Evolutionary conservation across 352 stramenopile genomes (phyloP), one percentile per base, ranked within the genome.

Genomic region (Phytophthora foliorum): DNA sequence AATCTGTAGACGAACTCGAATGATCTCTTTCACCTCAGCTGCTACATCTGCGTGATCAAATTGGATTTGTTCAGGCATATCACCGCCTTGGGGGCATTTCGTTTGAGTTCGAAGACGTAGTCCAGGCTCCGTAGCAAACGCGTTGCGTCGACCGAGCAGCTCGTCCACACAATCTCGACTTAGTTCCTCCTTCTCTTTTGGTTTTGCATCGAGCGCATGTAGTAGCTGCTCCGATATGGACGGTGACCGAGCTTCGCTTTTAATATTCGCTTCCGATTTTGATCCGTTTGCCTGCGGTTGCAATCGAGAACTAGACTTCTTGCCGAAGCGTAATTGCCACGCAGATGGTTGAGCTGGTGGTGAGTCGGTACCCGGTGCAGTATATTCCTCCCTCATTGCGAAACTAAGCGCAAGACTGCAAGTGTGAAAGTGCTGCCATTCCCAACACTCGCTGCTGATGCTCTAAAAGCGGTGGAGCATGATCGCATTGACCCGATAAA

Each of bases 311-410:
- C 36, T 14, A n/a, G 67, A 60, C n/a, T 75, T 75, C 32, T 81
- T 81, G 7, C 84, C 75, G 24, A 92, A 92, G 42, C 78, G 81
- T 17, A 86, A 58, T 69, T 89, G 80, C 84, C 84, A 92, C 24
- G 72, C 58, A 17, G 84, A 92, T 24, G 73, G 78, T 54, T 67
- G 54, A 24, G 34, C 16, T 54, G 77, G 58, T 13, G 80, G 79
- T 31, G 77, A 77, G 24, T 71, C 49, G 17, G 46, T 54, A 51
- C 32, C 17, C 17, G 21, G 38, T 24, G 44, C 27, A 55, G 39
- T 58, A 59, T 44, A 44, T 52, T 59, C 39, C 24, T 56, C 55
- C 36, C 10, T 44, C 69, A 69, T 70, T 25, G 4, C 59, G 14
- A 16, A 58, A 7, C 29, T 36, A 36, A 27, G 50, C 22, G 27